Percentiles rank a stretch among this genome's conserved stretches.
These are phyloP conservation scores for Zygosaccharomyces kombuchaensis DNA, from an alignment of 805 yeast genomes.

Conservation along the genomic window DNA sequence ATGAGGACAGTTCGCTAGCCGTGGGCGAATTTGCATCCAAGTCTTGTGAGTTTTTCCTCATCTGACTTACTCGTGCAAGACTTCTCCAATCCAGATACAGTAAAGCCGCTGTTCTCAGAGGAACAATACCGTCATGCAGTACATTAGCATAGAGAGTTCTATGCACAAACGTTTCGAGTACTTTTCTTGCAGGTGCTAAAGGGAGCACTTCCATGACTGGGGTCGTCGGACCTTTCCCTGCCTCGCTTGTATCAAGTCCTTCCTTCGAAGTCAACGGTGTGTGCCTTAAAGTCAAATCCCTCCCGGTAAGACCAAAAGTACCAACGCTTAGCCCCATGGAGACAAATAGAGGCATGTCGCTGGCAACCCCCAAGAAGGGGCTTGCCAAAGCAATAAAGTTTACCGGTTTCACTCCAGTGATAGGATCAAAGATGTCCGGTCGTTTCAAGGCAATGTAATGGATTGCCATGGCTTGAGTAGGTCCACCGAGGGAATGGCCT, in stretches of 20 bases:
- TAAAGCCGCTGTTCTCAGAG: conserved; percentile 83
- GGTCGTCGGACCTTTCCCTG: conserved; percentile 14
- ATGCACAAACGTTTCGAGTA: conserved; percentile 58
- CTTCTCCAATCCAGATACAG: conserved; percentile 84
- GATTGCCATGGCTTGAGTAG: conserved; percentile 85
- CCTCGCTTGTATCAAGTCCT: conserved; percentile 18
- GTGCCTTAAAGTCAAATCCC: conserved; percentile 69
- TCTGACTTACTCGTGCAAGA: conserved; percentile 46
- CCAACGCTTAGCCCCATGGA: conserved; percentile 84
- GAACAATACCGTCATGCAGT: conserved; percentile 92
- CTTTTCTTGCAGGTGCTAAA: conserved; percentile 61
- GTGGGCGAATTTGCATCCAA: background rate
- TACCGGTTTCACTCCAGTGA: conserved; percentile 52
- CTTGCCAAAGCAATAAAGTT: conserved; percentile 82
- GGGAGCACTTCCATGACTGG: conserved; percentile 78
- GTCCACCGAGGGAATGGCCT: conserved; percentile 93
- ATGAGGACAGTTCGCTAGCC: background rate
- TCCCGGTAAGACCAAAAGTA: conserved; percentile 87
- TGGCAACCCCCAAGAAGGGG: conserved; percentile 81
- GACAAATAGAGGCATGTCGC: conserved; percentile 83
- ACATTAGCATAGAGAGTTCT: conserved; percentile 88
- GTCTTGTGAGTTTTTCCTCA: conserved; percentile 19
- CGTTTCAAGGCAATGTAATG: conserved; percentile 60
- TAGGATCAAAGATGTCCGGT: conserved; percentile 60
- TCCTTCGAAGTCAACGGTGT: conserved; percentile 32